Evolutionary conservation across 768 basidiomycete genomes (phyloP), one percentile per base, ranked within the genome.

Genomic region (Leccinum arenicola): DNA sequence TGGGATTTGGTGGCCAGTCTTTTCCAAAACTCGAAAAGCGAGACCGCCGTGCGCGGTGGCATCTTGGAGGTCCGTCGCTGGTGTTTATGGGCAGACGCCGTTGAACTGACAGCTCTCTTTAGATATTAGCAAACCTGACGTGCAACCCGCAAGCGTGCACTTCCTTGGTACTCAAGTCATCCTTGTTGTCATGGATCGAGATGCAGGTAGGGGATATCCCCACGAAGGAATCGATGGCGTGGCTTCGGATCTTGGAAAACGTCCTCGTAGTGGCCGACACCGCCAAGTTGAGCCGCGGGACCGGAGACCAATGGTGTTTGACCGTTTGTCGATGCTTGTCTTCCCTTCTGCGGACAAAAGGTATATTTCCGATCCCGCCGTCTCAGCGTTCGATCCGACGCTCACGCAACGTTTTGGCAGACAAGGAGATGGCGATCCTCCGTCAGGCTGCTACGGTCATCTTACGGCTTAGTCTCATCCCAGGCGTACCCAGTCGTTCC

Each of bases 1-100:
- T 96, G 93, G 90, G 92, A 93, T 61, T 76, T 96, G 29, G 73
- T 96, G 2, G 88, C 93, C 2, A 92, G 89, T 59, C 69, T 95
- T 52, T 94, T 87, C 73, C 88, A 92, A 62, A 84, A 85, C 59
- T 83, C 84, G 0, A 70, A 76, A 48, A 72, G 75, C 3, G 90
- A 93, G 57, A 59, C 67, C 0, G 54, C 75, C 1, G 66, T 91
- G 61, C 78, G 88, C 15, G 75, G 75, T 48, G 79, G 82, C 2
- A 84, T 93, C 36, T 71, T 93, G 5, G 90, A 91, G 79, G 91
- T 88, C 61, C 31, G 79, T 75, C 9, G 12, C 23, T 21, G 23
- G n/a, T 40, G 23, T 4, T 9, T 5, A 21, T 58, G 2, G 15
- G 36, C 9, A 15, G 11, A 23, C 43, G 0, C 2, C 6, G 21